Base-by-base conservation (phyloP, 345 rosid genomes). In the Psidium guajava region DNA sequence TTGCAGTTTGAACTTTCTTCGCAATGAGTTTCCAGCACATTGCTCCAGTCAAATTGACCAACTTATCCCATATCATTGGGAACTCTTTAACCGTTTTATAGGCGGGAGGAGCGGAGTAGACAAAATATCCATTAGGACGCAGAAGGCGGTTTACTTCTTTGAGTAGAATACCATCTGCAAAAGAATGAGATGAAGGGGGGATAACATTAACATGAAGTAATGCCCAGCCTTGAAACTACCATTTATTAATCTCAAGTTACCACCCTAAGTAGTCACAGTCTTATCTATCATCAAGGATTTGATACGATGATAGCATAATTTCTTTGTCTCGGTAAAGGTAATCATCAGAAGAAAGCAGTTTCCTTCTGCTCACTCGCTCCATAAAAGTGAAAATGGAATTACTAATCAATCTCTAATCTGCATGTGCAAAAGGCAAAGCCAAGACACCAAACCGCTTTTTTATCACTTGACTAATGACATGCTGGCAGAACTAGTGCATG, bases 21-120 rank as follows among this genome's bases (percentile, higher is more conserved):
- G 99, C 93, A 89, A 95, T 89, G 88, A 96, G 99, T 90, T 93
- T 96, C 99, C 99, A 97, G 90, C 99, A 97, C 98, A 97, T 94
- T 83, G 94, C 93, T 15, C 93, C 88, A 49, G 98, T 92, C 89
- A 96, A 88, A 87, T 89, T 90, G 49, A 94, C 93, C 92, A 97
- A 86, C 86, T 92, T 93, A 74, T 91, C 93, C 99, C 99, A 97
- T 90, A 95, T 93, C 87, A 89, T 61, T 11, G 98, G 98, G 86
- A 89, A 97, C 28, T 97, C 92, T 90, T 97, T 97, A 87, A 95
- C 95, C 83, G 93, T 93, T 85, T 92, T 90, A 80, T 97, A 97
- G 84, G 96, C 96, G 81, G 98, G 98, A 55, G 99, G 99, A 86
- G 98, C 95, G 2, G 98, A 96, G 91, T 96, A 97, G 84, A 95